Conservation (phyloP, 2,329 filamentous ascomycete genomes). For the Lachnellula hyalina region DNA sequence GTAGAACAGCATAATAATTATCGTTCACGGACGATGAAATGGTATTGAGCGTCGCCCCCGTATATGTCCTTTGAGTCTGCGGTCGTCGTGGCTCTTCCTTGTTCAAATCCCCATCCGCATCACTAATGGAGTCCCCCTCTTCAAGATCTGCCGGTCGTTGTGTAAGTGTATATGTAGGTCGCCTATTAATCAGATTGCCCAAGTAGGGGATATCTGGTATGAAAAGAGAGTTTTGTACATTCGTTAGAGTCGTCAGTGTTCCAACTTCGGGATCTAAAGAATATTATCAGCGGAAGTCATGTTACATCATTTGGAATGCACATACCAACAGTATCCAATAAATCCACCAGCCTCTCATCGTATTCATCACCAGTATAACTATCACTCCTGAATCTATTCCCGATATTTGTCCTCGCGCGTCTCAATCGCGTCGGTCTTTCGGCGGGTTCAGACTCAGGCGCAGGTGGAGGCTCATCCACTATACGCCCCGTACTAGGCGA, state of each 20-base stretch:
- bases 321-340: constrained; percentile 64
- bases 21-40: constrained; percentile 65
- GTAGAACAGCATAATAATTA: constrained; percentile 72
- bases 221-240: constrained; percentile 86
- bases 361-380: constrained; percentile 41
- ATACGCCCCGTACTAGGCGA: constrained; percentile 7
- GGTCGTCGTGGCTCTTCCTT: constrained; percentile 14
- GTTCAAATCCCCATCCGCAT: constrained; percentile 2
- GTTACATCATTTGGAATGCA: not conserved
- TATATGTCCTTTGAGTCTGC: constrained; percentile 16
- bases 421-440: constrained; percentile 12
- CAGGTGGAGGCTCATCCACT: not conserved
- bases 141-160: constrained; percentile 35
- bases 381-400: not conserved
- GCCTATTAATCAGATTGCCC: constrained; percentile 68
- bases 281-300: constrained; percentile 5
- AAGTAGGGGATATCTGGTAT: constrained; percentile 76
- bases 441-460: not conserved
- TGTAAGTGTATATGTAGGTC: constrained; percentile 71
- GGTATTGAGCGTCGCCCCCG: constrained; percentile 39
- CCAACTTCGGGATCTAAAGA: constrained; percentile 47
- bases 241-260: constrained; percentile 77
- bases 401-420: constrained; percentile 19
- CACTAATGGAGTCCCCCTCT: constrained; percentile 17
- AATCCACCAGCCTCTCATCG: constrained; percentile 57